Evolutionary conservation across 169 alveolate species (phyloP).

Genomic region (Cystoisospora suis): DNA sequence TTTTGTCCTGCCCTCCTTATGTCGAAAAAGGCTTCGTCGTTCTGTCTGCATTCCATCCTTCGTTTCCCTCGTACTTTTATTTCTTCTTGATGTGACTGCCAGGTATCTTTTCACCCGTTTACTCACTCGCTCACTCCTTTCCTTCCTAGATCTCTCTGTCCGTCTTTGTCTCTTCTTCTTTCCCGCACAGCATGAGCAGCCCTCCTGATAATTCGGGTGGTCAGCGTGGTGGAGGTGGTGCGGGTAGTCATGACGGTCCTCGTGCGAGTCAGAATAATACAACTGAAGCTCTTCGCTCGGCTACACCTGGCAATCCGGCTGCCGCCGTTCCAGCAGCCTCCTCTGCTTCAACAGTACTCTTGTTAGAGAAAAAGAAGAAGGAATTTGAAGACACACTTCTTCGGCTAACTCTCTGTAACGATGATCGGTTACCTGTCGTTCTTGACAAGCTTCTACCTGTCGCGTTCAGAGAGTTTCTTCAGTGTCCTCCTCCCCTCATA

Average conservation of each 20-base stretch:
- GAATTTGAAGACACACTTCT: conserved; percentile 61
- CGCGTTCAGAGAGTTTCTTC: conserved; percentile 40
- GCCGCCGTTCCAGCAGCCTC: not conserved
- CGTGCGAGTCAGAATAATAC: too few relatives aligned
- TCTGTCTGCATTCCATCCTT: too few relatives aligned
- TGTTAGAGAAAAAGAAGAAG: conserved; percentile 21
- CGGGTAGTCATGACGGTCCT: too few relatives aligned
- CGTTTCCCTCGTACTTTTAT: too few relatives aligned
- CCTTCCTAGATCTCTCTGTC: not conserved
- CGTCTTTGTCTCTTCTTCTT: not conserved
- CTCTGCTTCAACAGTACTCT: not conserved
- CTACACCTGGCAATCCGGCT: too few relatives aligned
- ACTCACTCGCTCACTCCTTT: not conserved
- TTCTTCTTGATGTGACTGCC: too few relatives aligned
- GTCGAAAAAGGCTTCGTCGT: too few relatives aligned
- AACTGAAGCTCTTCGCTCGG: too few relatives aligned
- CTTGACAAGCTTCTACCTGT: conserved; percentile 59
- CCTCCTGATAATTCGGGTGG: too few relatives aligned
- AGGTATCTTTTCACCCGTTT: not conserved
- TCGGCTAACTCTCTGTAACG: conserved; percentile 63
- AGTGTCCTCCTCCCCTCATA: conserved; percentile 39
- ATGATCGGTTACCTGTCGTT: conserved; percentile 42
- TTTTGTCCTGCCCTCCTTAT: too few relatives aligned
- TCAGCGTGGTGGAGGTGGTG: too few relatives aligned
- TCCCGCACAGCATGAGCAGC: not conserved